phyloP scores from a whole-genome alignment of 257 asterid species.

The Solanum megistacrolobum region DNA sequence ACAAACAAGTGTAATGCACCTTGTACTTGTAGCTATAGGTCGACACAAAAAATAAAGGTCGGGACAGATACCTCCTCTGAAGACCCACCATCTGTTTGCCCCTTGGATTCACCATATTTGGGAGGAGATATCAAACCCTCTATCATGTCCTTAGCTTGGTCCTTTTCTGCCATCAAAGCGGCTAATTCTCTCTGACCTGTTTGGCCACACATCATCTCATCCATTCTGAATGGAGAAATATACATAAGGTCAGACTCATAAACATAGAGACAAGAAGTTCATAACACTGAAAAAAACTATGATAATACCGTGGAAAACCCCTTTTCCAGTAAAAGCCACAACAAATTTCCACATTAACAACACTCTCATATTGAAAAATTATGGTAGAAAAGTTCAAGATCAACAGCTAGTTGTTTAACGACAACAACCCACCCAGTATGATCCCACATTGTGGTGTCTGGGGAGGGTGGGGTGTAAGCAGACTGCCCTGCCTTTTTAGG shows the following conservation, averaged over 20 bases:
- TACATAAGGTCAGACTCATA: conserved; percentile 1
- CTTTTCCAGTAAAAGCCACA: not conserved
- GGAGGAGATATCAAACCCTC: conserved; percentile 31
- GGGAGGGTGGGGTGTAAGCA: not conserved
- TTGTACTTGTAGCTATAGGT: not conserved
- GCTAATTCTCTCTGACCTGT: conserved; percentile 66
- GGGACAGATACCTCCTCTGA: conserved; percentile 51
- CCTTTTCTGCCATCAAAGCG: conserved; percentile 33
- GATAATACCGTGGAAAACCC: not conserved
- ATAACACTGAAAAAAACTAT: not conserved
- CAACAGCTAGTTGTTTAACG: not conserved
- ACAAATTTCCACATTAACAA: not conserved
- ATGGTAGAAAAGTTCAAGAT: not conserved
- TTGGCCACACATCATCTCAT: conserved; percentile 80
- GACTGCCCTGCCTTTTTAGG: not conserved
- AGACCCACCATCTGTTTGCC: conserved; percentile 26
- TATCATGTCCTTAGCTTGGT: conserved; percentile 29
- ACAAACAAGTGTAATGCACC: not conserved
- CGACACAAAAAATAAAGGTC: conserved; percentile 1
- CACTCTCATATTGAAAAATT: not conserved
- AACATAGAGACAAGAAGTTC: not conserved
- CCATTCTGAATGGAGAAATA: conserved; percentile 58
- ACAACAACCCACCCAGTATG: not conserved
- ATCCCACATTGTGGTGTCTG: not conserved
- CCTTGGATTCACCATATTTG: conserved; percentile 29